These are phyloP conservation scores for Litchi chinensis DNA, from an alignment of 345 rosid species.

Conservation along the genomic window DNA sequence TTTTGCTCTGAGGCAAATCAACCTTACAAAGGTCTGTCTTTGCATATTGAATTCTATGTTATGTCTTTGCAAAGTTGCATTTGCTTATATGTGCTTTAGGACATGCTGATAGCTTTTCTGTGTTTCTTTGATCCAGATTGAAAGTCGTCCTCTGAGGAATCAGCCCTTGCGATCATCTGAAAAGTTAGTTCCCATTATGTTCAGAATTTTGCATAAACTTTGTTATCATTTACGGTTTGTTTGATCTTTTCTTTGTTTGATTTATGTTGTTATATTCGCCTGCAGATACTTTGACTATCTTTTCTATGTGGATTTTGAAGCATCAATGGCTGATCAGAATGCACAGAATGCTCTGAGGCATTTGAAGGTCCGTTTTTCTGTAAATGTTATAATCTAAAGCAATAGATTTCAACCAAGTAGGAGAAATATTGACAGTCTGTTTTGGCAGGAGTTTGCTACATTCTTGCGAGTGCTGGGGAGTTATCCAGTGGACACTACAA, in stretches of 20 bases:
- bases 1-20: slow-evolving; percentile 85
- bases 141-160: slow-evolving; percentile 89
- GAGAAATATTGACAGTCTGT: slow-evolving; percentile 7
- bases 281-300: slow-evolving; percentile 86
- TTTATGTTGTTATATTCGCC: slow-evolving; percentile 5
- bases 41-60: background rate
- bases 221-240: background rate
- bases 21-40: slow-evolving; percentile 72
- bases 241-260: background rate
- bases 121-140: slow-evolving; percentile 58
- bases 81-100: slow-evolving; percentile 6
- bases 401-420: background rate
- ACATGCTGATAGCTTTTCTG: slow-evolving; percentile 3
- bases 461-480: slow-evolving; percentile 96
- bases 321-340: slow-evolving; percentile 91
- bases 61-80: slow-evolving; percentile 7
- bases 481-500: slow-evolving; percentile 84
- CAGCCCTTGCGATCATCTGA: slow-evolving; percentile 66
- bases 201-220: background rate
- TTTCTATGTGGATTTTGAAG: slow-evolving; percentile 95
- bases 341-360: slow-evolving; percentile 92
- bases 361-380: slow-evolving; percentile 55
- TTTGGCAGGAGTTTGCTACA: slow-evolving; percentile 85
- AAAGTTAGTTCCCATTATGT: background rate
- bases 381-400: background rate